Evolutionary conservation across 805 yeast species (phyloP).

Genomic region (Wickerhamiella parazyma): DNA sequence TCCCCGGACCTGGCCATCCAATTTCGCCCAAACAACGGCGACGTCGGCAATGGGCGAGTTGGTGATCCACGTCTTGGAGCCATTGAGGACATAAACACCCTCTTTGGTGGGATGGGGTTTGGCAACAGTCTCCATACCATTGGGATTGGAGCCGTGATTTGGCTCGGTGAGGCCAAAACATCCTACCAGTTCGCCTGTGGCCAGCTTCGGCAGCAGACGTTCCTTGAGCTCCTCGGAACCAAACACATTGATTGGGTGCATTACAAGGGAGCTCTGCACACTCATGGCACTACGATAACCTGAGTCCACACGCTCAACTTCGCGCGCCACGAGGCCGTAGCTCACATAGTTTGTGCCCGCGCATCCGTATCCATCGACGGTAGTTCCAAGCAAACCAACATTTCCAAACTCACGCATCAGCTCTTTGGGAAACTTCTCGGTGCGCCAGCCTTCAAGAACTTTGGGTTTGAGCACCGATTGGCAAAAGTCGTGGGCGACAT

Average conservation of each 20-base stretch:
- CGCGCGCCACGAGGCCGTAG: constrained; percentile 32
- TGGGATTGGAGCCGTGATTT: constrained; percentile 49
- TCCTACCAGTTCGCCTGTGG: constrained; percentile 35
- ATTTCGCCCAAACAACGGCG: constrained; percentile 32
- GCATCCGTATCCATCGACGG: constrained; percentile 33
- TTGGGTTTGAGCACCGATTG: constrained; percentile 29
- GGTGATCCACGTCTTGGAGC: constrained; percentile 34
- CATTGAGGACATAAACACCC: constrained; percentile 30
- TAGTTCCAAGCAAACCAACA: constrained; percentile 30
- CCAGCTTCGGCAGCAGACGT: constrained; percentile 29
- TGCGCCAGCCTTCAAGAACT: constrained; percentile 30
- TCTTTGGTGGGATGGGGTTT: constrained; percentile 30
- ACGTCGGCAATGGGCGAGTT: constrained; percentile 35
- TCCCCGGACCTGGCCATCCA: constrained; percentile 32
- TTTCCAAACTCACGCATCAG: constrained; percentile 31
- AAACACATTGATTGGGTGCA: constrained; percentile 31
- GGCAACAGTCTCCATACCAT: constrained; percentile 43
- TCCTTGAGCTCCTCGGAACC: constrained; percentile 32
- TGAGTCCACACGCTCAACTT: constrained; percentile 33
- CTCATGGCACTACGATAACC: constrained; percentile 33
- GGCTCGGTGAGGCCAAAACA: constrained; percentile 56
- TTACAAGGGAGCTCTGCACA: constrained; percentile 34
- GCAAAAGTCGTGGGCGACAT: constrained; percentile 28
- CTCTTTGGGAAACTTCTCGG: constrained; percentile 26
- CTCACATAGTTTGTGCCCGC: constrained; percentile 32